Base-by-base conservation (phyloP, 805 yeast species). In the Saccharomycopsis guyanensis region DNA sequence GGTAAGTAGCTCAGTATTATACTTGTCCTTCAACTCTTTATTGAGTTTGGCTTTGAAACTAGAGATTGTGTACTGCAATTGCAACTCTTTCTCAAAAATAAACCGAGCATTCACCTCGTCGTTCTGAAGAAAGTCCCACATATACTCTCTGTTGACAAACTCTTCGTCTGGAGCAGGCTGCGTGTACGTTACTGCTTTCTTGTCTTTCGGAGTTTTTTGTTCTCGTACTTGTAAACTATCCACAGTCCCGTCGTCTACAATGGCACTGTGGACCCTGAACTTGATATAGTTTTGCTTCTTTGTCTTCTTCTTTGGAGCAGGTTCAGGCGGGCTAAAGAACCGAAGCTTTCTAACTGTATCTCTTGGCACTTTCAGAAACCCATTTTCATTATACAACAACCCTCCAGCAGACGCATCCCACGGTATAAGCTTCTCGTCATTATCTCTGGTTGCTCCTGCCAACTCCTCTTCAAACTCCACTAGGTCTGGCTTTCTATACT, bases 301-400 rank as follows among this genome's bases (percentile, higher is more conserved):
- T 66, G 85, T 75, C 76, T 73, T 70, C 79, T 82, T 65, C 80
- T 91, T 62, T 80, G 77, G 72, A 80, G 83, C 91, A 80, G 82
- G 72, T 78, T 86, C 66, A 76, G 76, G 65, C 79, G 62, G 45
- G 45, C 55, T 57, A 51, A 65, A 69, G 0, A 73, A 71, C 22
- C 60, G 63, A 32, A 69, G 51, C 25, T 57, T 57, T 12, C 56
- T 54, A 0, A 70, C 67, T 5, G 68, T 59, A 13, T 57, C 55
- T 43, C 61, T 60, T 2, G 75, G 73, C 1, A 69, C 59, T 27
- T 57, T 54, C 47, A 59, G 57, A 52, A 65, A 61, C 3, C 65
- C 51, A 16, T 59, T 55, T 43, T 64, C 66, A 25, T 61, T 58
- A 43, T 61, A 61, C 12, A 59, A 52, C 54, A 64, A 42, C 1